Percentiles rank a stretch among this genome's conserved stretches.
Evolutionary conservation across 768 basidiomycete species (phyloP).

Genomic region (Rhizopogon sp.): DNA sequence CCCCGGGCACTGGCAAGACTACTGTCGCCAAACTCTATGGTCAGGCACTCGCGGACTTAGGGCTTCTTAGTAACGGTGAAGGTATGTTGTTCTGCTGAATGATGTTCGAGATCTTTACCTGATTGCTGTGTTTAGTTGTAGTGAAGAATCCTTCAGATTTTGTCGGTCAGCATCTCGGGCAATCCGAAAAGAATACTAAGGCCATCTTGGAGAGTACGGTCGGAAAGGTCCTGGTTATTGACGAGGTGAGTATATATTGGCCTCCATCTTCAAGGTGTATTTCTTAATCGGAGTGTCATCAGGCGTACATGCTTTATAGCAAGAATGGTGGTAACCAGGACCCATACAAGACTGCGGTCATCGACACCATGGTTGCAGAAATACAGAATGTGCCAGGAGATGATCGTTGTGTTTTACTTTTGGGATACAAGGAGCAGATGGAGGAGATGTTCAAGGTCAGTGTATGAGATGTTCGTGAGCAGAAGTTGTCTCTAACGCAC

Average conservation of each 20-base stretch:
- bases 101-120: neutral
- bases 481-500: neutral
- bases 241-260: constrained; percentile 42
- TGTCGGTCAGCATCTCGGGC: constrained; percentile 50
- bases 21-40: constrained; percentile 61
- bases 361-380: constrained; percentile 73
- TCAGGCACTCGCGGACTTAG: constrained; percentile 49
- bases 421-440: constrained; percentile 66
- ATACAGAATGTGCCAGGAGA: constrained; percentile 66
- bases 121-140: constrained; percentile 38
- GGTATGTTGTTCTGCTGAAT: constrained; percentile 30
- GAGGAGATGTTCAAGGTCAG: constrained; percentile 69
- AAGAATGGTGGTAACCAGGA: constrained; percentile 33
- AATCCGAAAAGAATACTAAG: constrained; percentile 63
- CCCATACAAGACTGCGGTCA: constrained; percentile 60
- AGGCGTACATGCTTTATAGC: constrained; percentile 68
- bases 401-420: constrained; percentile 60
- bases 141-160: constrained; percentile 69
- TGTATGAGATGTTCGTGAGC: neutral
- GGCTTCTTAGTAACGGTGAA: constrained; percentile 59
- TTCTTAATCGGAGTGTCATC: neutral
- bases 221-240: constrained; percentile 68
- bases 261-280: neutral
- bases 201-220: constrained; percentile 51
- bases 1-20: constrained; percentile 64